phyloP scores from a whole-genome alignment of 2,329 filamentous ascomycete genomes.

The Cladobotryum protrusum region DNA sequence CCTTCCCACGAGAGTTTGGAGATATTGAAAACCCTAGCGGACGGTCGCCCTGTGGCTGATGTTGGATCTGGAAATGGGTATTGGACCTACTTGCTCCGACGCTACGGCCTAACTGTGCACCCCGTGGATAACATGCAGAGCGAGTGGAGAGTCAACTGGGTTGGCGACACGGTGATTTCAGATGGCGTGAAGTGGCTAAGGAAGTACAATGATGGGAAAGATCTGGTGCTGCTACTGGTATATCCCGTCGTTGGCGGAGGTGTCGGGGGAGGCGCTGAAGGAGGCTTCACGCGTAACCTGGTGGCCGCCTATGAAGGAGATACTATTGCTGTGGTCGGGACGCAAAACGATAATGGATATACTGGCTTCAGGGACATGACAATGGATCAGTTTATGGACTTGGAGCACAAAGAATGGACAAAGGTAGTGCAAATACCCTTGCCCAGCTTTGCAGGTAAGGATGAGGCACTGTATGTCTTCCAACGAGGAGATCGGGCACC shows the following conservation, averaged over 20 bases:
- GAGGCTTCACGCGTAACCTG: constrained; percentile 57
- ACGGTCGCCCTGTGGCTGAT: constrained; percentile 52
- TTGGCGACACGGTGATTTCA: constrained; percentile 56
- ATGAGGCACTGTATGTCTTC: constrained; percentile 68
- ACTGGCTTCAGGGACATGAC: constrained; percentile 60
- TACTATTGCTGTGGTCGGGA: constrained; percentile 64
- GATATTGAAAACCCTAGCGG: constrained; percentile 51
- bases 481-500: constrained; percentile 39
- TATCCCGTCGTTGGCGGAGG: constrained; percentile 64
- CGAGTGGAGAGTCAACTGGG: constrained; percentile 63
- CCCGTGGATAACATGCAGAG: constrained; percentile 64
- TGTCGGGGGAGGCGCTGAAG: constrained; percentile 57
- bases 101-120: constrained; percentile 46
- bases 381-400: constrained; percentile 60
- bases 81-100: constrained; percentile 66
- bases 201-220: constrained; percentile 41
- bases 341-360: constrained; percentile 69
- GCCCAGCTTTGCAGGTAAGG: constrained; percentile 70
- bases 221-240: constrained; percentile 60
- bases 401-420: constrained; percentile 51
- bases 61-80: constrained; percentile 69
- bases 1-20: constrained; percentile 61
- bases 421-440: constrained; percentile 59
- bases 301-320: constrained; percentile 57
- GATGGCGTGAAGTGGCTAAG: constrained; percentile 57